Base-by-base conservation (phyloP, 805 yeast species). In the Lipomyces chichibuensis region DNA sequence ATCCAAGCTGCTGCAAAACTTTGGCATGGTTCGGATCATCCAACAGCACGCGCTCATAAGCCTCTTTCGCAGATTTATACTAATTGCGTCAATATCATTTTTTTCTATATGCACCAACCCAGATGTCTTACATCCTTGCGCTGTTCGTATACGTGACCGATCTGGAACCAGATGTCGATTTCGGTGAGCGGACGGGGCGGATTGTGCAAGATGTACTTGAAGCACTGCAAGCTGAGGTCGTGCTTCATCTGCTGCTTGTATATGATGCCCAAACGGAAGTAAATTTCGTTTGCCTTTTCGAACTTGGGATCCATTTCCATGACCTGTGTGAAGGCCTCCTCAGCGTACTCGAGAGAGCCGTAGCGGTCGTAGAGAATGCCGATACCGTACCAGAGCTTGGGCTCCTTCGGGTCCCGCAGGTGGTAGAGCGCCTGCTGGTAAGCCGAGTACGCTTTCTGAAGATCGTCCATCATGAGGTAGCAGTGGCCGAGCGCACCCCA, bases 81-180 rank as follows among this genome's bases (percentile, higher is more conserved):
- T 66, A 52, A 7, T 17, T 9, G 6, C 23, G 33, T n/a, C 14
- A 55, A 14, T 20, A n/a, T 14, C 14, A 9, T 3, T 17, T 32
- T 3, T 6, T 54, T 25, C 3, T 23, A 54, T 9, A 55, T 13
- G 14, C 7, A n/a, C 14, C 9, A 37, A 2, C 20, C 7, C 32
- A n/a, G 32, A 37, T 49, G 3, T 20, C 69, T 3, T 60, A 66
- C 69, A 75, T 92, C 97, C 74, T 92, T 88, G 80, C 91, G 94
- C 76, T 90, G 97, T 78, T 95, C 99, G 74, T 95, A 84, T 1
- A 95, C 98, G 39, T 92, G 90, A 53, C 99, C 99, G 70, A 95
- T 90, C 80, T 95, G 99, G 81, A 95, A 95, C 98, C 98, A 95
- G 63, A 95, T 96, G 77, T 95, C 99, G 60, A 97, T 92, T 77